A percentile compares a stretch with the other conserved stretches of the same genome.
Conservation (phyloP, 1,139 yeast species). For the Geotrichum restrictum region DNA sequence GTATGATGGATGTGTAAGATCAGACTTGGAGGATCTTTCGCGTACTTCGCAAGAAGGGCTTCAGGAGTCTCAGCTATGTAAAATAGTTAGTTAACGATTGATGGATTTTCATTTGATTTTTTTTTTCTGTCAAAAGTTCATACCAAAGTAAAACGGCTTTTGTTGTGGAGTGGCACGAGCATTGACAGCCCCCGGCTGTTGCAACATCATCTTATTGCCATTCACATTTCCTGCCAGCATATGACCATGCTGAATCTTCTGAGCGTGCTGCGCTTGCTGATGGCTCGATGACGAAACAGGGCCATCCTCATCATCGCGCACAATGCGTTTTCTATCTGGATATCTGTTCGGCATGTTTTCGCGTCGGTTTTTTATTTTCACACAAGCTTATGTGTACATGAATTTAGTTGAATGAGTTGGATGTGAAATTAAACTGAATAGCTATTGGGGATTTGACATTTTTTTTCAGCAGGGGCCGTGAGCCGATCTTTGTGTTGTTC, state of each 20-base stretch:
- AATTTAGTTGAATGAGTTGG: slow-evolving; percentile 13
- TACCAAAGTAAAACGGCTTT: slow-evolving; percentile 18
- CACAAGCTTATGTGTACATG: slow-evolving; percentile 18
- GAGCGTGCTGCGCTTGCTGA: slow-evolving; percentile 5
- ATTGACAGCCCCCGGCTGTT: background rate
- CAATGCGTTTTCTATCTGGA: slow-evolving; percentile 32
- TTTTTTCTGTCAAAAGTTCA: background rate
- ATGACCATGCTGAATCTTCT: background rate
- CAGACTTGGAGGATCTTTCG: slow-evolving; percentile 73
- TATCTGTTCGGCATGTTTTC: slow-evolving; percentile 23
- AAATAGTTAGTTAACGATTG: background rate
- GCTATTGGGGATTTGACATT: too few species aligned
- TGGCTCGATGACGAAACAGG: slow-evolving; percentile 11
- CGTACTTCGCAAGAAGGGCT: slow-evolving; percentile 72
- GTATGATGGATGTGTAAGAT: slow-evolving; percentile 88
- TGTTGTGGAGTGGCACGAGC: slow-evolving; percentile 14
- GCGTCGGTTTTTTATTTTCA: background rate
- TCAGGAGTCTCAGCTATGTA: slow-evolving; percentile 60
- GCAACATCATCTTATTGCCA: too few species aligned
- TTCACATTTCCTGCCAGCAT: background rate
- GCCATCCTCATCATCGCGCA: slow-evolving; percentile 33
- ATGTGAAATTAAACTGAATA: too few species aligned
- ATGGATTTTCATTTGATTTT: background rate
- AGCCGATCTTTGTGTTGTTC: too few species aligned
- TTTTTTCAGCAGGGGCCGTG: too few species aligned